Evolutionary conservation across 1,139 yeast genomes (phyloP).

Genomic region (Protomyces inouyei): DNA sequence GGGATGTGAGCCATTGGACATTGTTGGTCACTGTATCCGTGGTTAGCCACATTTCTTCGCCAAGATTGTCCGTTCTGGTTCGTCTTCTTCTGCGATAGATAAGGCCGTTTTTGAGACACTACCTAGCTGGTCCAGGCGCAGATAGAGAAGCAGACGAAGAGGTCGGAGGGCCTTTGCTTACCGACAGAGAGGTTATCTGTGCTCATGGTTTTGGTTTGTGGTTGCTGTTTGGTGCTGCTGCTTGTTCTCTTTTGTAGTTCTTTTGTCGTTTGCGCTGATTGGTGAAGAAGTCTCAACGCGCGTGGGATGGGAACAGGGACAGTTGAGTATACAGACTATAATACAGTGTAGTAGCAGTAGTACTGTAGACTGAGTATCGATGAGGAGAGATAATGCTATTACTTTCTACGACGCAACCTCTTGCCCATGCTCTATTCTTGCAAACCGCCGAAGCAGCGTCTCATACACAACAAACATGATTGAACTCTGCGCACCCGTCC

Average conservation of each 20-base stretch:
- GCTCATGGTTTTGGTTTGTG: background rate
- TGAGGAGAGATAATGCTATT: background rate
- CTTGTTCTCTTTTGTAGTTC: no score
- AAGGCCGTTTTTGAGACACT: no score
- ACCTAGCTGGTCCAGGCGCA: background rate
- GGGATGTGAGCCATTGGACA: constrained; percentile 73
- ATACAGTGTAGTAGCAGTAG: background rate
- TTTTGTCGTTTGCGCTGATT: no score
- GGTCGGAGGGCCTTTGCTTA: background rate
- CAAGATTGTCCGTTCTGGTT: no score
- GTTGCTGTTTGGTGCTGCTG: no score
- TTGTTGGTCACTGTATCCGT: constrained; percentile 17
- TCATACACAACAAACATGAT: constrained; percentile 90
- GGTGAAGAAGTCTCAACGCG: no score
- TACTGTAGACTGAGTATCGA: background rate
- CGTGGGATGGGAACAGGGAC: no score
- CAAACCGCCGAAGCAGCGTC: constrained; percentile 33
- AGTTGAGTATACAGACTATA: no score
- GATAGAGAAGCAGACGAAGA: background rate
- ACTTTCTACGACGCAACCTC: background rate
- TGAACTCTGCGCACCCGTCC: constrained; percentile 95
- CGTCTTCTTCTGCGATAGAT: no score
- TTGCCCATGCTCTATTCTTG: constrained; percentile 17
- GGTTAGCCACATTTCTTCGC: background rate
- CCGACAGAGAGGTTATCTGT: background rate